Conservation (phyloP, 305 asterid genomes). For the Petunia hybrid region DNA sequence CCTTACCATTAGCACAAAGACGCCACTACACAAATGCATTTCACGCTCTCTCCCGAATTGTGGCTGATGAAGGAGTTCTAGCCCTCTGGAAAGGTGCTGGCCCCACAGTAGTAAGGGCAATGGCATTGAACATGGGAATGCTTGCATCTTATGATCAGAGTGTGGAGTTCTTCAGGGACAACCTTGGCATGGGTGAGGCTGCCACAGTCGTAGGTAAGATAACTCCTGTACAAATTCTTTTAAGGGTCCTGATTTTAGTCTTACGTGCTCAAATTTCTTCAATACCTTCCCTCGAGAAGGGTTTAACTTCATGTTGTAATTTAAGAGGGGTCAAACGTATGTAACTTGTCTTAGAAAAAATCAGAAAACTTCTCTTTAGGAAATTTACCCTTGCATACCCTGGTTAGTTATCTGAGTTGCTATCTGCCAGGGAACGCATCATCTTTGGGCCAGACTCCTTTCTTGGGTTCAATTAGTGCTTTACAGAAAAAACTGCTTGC, state of each 20-base stretch:
- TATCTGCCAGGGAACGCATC: neutral
- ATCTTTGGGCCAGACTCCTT: neutral
- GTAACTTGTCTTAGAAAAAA: neutral
- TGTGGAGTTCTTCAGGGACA: slow-evolving; percentile 77
- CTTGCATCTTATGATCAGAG: slow-evolving; percentile 96
- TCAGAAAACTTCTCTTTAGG: neutral
- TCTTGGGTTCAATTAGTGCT: neutral
- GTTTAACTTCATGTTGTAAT: neutral
- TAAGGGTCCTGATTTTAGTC: neutral
- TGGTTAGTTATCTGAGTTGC: neutral
- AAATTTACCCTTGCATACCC: neutral
- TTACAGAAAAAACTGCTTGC: neutral
- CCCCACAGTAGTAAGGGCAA: slow-evolving; percentile 97
- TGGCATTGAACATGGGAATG: slow-evolving; percentile 99
- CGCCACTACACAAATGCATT: slow-evolving; percentile 87
- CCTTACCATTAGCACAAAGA: slow-evolving; percentile 80
- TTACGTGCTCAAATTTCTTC: neutral
- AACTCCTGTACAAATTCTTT: neutral
- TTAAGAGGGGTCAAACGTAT: slow-evolving; percentile 16
- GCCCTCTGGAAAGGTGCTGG: slow-evolving; percentile 99
- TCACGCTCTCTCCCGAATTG: slow-evolving; percentile 81
- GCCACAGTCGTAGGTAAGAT: slow-evolving; percentile 76
- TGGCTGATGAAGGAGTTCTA: slow-evolving; percentile 80
- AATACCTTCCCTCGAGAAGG: neutral
- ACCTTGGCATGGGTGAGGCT: slow-evolving; percentile 77